Conservation (phyloP, 2,329 filamentous ascomycete genomes). For the Arthrobotrys conoides region DNA sequence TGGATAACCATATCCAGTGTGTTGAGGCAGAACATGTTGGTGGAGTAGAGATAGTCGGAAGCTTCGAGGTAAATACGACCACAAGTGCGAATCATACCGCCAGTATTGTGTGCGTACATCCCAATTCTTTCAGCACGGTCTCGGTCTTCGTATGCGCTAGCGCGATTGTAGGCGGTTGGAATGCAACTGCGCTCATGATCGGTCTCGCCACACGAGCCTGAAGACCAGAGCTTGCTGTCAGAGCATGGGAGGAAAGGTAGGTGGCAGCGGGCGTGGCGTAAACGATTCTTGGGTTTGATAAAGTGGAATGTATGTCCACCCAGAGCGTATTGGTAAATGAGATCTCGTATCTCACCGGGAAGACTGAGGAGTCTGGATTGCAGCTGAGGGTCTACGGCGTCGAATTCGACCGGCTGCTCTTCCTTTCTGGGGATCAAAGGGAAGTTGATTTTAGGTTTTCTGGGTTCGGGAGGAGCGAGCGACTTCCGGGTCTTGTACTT, state of each 20-base stretch:
- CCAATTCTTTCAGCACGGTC: constrained; percentile 33
- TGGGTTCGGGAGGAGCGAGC: constrained; percentile 56
- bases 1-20: constrained; percentile 58
- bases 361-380: constrained; percentile 53
- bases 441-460: constrained; percentile 51
- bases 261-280: constrained; percentile 50
- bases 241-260: constrained; percentile 24
- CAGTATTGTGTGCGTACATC: constrained; percentile 41
- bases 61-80: constrained; percentile 55
- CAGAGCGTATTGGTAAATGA: constrained; percentile 55
- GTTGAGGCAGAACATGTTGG: constrained; percentile 59
- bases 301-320: constrained; percentile 54
- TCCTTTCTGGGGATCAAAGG: constrained; percentile 44
- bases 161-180: constrained; percentile 26
- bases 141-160: constrained; percentile 47
- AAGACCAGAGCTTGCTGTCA: constrained; percentile 38
- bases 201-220: constrained; percentile 10
- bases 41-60: constrained; percentile 57
- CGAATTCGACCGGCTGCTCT: constrained; percentile 16
- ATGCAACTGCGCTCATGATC: constrained; percentile 44
- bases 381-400: constrained; percentile 39
- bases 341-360: constrained; percentile 57
- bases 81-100: constrained; percentile 43
- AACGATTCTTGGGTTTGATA: constrained; percentile 53
- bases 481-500: constrained; percentile 53